Evolutionary conservation across 495 filamentous ascomycete genomes (phyloP), one percentile per base, ranked within the genome.

Genomic region (Aspergillus indologenus): DNA sequence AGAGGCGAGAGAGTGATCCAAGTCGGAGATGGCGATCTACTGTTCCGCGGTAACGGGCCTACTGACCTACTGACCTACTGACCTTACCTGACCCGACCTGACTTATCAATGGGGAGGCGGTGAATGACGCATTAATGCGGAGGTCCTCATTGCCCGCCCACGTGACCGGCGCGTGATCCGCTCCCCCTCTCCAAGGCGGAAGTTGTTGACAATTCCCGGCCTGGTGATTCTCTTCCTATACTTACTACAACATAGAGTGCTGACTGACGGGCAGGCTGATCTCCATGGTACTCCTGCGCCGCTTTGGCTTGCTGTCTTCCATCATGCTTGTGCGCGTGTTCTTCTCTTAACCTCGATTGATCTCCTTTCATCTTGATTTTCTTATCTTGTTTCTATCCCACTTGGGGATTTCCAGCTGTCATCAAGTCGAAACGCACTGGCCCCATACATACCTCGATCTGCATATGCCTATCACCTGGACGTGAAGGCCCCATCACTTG

Each of bases 381-480:
- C 48, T 14, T 8, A 40, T n/a, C 12, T 29, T 14, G 17, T 42
- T 22, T 44, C 26, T 4, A 29, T 29, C 9, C 26, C 4, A 29
- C 26, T 3, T 29, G 4, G 26, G 14, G 23, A 31, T 24, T 51
- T 51, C 48, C 48, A 51, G 48, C 24, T 51, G 48, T 51, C 48
- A 49, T 57, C 24, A 34, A 50, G 34, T 40, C 5, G 42, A n/a
- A n/a, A 57, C 46, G 46, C 45, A 49, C 18, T 11, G 24, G 29
- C 55, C 42, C 23, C 47, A 55, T 45, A 60, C 31, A 44, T 54
- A 44, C 60, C 31, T 48, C 45, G 59, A 70, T 66, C 71, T 65
- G 62, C 65, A 66, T 62, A 61, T 61, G 62, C 67, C 67, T 68
- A 71, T 73, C 71, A 72, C 65, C 68, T 71, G 66, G 51, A 62